Percentiles rank a stretch among this genome's conserved stretches.
These are phyloP conservation scores for Besnoitia besnoiti DNA, from an alignment of 169 alveolate genomes.

Conservation along the genomic window DNA sequence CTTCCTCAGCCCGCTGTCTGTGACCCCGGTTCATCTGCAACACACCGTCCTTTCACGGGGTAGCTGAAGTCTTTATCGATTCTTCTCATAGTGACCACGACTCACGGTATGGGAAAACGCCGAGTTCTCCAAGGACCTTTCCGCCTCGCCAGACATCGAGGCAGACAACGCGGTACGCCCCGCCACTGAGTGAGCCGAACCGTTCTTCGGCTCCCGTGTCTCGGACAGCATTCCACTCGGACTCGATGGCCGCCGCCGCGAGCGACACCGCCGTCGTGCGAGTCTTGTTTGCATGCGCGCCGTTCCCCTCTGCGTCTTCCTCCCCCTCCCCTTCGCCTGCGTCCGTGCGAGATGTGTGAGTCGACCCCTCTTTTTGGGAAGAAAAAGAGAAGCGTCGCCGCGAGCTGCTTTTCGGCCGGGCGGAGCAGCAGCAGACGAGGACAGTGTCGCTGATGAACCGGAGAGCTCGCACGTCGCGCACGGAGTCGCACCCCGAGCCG, in stretches of 20 bases:
- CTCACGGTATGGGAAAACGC: slow-evolving; percentile 21
- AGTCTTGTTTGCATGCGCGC: not conserved
- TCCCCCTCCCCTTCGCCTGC: not conserved
- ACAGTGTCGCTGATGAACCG: not conserved
- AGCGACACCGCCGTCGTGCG: not conserved
- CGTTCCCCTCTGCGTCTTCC: not conserved
- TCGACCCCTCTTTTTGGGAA: not conserved
- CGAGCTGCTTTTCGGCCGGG: not conserved
- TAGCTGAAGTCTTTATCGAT: no score
- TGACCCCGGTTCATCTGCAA: not conserved
- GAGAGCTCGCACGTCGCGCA: slow-evolving; percentile 23
- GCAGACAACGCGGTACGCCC: not conserved
- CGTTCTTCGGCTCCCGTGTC: not conserved
- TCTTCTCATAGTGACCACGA: not conserved
- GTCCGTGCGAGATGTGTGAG: not conserved
- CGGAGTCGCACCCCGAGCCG: not conserved
- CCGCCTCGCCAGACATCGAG: slow-evolving; percentile 28
- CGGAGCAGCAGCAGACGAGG: slow-evolving; percentile 15
- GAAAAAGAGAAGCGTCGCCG: not conserved
- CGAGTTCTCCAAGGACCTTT: not conserved
- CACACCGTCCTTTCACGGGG: not conserved
- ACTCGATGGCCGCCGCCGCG: slow-evolving; percentile 3
- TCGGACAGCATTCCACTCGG: not conserved
- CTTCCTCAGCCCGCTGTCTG: no score
- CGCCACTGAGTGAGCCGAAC: not conserved